Base-by-base conservation (phyloP, 345 rosid genomes). In the Arabidopsis arenosa region DNA sequence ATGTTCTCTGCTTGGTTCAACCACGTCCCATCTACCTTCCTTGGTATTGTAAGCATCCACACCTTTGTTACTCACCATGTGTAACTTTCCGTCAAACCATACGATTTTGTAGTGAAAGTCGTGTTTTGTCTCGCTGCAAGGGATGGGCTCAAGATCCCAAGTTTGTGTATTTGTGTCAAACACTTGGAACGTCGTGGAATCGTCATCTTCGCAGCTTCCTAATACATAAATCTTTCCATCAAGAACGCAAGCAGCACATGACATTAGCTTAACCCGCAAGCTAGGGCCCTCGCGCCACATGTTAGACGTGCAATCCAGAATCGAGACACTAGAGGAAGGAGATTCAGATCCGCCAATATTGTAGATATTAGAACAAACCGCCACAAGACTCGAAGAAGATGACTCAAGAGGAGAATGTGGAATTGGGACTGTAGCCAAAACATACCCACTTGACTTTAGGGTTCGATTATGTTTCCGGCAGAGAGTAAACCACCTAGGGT, bases 281-380 rank as follows among this genome's bases (percentile, higher is more conserved):
- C 68, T 43, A 5, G 68, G 53, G 8, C 23, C 68, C 39, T 43
- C 17, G 39, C 39, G 21, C 68, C 68, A 63, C 2, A 1, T 30
- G 14, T 63, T 13, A 43, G 8, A 43, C 2, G 0, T 18, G 12
- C 68, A 43, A 45, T 63, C 39, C 0, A 63, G 37, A 26, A 26
- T 17, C 53, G 13, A 63, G 12, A 63, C 9, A 2, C 11, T 14
- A 8, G 68, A 63, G 2, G 35, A 40, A 8, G 5, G 9, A 0
- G 14, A 14, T 26, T 0, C 4, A 7, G 5, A 10, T 63, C 68
- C 53, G 2, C 68, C 68, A 44, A 43, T 43, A 14, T 3, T 23
- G 68, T 63, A 63, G 13, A 63, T 63, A 28, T 18, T 14, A 14
- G 52, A 63, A 63, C 67, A 52, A 63, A 63, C 8, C 47, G 39